These are phyloP conservation scores for Alternaria ventricosa DNA, from an alignment of 2,329 filamentous ascomycete genomes.

Conservation along the genomic window DNA sequence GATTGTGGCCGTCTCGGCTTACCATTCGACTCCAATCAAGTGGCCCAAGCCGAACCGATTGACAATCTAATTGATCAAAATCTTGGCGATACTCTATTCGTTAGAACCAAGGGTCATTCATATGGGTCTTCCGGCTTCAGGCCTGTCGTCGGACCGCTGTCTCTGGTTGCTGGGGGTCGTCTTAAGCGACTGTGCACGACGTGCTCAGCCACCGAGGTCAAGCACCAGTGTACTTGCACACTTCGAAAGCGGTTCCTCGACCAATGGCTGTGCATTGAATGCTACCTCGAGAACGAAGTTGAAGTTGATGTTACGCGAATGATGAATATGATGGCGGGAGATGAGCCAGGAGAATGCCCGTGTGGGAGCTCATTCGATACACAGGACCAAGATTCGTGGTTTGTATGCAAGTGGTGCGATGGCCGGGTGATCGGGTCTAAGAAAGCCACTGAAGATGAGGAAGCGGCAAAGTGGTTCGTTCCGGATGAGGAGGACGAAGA, in stretches of 20 bases:
- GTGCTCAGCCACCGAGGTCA: constrained; percentile 18
- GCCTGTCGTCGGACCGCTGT: neutral
- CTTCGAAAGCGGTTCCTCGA: constrained; percentile 24
- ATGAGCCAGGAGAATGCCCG: neutral
- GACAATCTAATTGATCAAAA: neutral
- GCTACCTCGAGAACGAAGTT: constrained; percentile 7
- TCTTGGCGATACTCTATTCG: neutral
- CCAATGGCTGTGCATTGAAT: constrained; percentile 27
- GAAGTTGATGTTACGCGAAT: neutral
- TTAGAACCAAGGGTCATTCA: neutral
- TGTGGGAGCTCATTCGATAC: neutral
- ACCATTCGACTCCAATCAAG: neutral
- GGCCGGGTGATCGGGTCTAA: neutral
- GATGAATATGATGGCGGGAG: neutral
- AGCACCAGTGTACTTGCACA: constrained; percentile 21
- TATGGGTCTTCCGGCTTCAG: neutral
- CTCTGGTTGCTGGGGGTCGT: neutral
- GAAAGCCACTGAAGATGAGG: neutral
- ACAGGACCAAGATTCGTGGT: neutral
- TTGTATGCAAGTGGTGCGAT: constrained; percentile 15
- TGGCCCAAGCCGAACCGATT: neutral
- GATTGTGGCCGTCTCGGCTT: neutral
- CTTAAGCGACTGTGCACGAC: constrained; percentile 6
- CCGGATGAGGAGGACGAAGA: neutral
- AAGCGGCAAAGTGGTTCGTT: neutral